Evolutionary conservation across 768 basidiomycete species (phyloP).

Genomic region (Rhodotorula kratochvilovae): DNA sequence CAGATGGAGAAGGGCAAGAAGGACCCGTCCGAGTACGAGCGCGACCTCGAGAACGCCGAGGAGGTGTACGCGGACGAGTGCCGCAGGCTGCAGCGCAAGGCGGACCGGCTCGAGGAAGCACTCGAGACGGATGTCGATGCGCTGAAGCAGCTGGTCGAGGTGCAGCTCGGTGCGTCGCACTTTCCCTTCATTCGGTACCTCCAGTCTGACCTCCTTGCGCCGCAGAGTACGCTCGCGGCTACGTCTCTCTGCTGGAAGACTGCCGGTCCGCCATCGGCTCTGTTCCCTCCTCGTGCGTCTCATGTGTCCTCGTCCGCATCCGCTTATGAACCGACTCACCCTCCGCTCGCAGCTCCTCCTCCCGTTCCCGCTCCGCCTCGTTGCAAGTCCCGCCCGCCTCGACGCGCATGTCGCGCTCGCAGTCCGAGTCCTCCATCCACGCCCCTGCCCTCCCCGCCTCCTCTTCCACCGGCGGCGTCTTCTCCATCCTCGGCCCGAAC

Average conservation of each 20-base stretch:
- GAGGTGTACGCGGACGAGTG: slow-evolving; percentile 1
- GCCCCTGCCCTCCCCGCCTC: background rate
- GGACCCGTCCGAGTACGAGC: slow-evolving; percentile 14
- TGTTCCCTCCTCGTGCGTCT: background rate
- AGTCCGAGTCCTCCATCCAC: slow-evolving; percentile 17
- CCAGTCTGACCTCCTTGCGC: too few species aligned
- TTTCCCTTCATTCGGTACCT: background rate
- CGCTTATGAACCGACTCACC: too few species aligned
- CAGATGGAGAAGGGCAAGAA: slow-evolving; percentile 26
- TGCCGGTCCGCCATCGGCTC: background rate
- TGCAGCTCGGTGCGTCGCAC: slow-evolving; percentile 8
- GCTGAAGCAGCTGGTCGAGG: slow-evolving; percentile 4
- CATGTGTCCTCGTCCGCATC: too few species aligned
- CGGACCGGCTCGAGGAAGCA: background rate
- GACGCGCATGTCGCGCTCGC: slow-evolving; percentile 23
- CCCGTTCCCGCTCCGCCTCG: background rate
- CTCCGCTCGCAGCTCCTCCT: background rate
- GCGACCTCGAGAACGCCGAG: slow-evolving; percentile 16
- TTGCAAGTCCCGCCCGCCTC: background rate
- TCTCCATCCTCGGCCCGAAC: slow-evolving; percentile 21
- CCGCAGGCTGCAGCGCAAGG: background rate
- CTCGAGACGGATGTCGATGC: background rate
- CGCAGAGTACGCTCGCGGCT: slow-evolving; percentile 7
- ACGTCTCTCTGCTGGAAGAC: background rate
- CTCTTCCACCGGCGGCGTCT: background rate